These are phyloP conservation scores for Wickerhamiella occidentalis DNA, from an alignment of 805 yeast species.

Conservation along the genomic window DNA sequence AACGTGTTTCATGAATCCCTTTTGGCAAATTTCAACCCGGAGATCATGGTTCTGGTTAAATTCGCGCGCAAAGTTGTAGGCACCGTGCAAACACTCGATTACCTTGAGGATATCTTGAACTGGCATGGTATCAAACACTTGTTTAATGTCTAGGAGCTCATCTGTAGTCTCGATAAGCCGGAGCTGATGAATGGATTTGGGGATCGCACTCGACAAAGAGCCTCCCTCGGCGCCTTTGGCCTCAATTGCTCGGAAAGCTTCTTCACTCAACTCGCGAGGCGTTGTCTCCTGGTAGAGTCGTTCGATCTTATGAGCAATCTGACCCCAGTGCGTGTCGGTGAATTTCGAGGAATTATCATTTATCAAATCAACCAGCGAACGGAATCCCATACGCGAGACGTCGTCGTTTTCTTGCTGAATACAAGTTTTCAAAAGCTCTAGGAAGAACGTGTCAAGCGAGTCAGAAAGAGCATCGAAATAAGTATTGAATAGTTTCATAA, in stretches of 20 bases:
- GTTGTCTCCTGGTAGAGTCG: slow-evolving; percentile 69
- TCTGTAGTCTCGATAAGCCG: slow-evolving; percentile 76
- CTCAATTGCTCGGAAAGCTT: slow-evolving; percentile 13
- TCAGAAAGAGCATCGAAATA: slow-evolving; percentile 67
- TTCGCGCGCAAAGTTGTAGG: slow-evolving; percentile 71
- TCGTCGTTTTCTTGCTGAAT: slow-evolving; percentile 96
- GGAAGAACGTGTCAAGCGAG: slow-evolving; percentile 67
- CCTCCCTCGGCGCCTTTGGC: slow-evolving; percentile 13
- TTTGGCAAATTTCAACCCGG: slow-evolving; percentile 79
- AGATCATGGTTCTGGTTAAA: slow-evolving; percentile 84
- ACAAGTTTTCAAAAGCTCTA: slow-evolving; percentile 69
- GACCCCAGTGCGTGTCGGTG: slow-evolving; percentile 56
- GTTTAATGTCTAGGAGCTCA: slow-evolving; percentile 54
- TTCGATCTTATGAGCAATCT: slow-evolving; percentile 51
- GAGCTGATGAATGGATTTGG: slow-evolving; percentile 82
- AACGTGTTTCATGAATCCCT: slow-evolving; percentile 81
- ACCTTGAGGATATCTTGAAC: slow-evolving; percentile 48
- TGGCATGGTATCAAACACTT: slow-evolving; percentile 59
- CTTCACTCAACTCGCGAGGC: slow-evolving; percentile 62
- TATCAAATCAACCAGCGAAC: slow-evolving; percentile 71
- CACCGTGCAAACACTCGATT: slow-evolving; percentile 46
- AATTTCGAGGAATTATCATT: slow-evolving; percentile 63
- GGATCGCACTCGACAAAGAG: slow-evolving; percentile 61
- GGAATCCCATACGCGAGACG: slow-evolving; percentile 85
- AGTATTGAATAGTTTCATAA: slow-evolving; percentile 70